Conservation (phyloP, 805 yeast species). For the Ogataea haglerorum region DNA sequence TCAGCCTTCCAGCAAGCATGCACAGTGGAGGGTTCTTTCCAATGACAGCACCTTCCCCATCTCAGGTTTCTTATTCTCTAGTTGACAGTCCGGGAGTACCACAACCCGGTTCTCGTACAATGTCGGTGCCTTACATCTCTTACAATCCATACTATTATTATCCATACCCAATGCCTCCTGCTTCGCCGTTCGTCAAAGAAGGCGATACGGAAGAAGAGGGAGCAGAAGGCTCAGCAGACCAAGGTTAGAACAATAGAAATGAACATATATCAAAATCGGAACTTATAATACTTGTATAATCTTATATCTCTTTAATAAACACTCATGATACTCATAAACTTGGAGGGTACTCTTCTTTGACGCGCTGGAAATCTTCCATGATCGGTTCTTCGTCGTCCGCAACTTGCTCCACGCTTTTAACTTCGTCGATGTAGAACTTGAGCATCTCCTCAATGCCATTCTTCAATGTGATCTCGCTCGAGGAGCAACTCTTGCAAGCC, state of each 20-base stretch:
- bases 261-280: not conserved
- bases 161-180: constrained; percentile 15
- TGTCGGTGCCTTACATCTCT: constrained; percentile 16
- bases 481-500: constrained; percentile 91
- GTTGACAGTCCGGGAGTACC: constrained; percentile 8
- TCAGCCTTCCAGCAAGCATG: constrained; percentile 11
- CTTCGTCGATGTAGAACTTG: constrained; percentile 95
- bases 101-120: constrained; percentile 10
- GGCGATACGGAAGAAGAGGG: not conserved
- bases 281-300: constrained; percentile 1
- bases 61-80: constrained; percentile 1
- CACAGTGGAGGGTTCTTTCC: constrained; percentile 5
- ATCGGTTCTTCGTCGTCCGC: constrained; percentile 67
- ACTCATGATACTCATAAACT: constrained; percentile 25
- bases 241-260: not conserved
- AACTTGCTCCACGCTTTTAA: constrained; percentile 82
- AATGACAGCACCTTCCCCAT: constrained; percentile 2
- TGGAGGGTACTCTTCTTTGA: constrained; percentile 33
- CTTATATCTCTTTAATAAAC: constrained; percentile 5
- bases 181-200: constrained; percentile 1
- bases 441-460: constrained; percentile 97
- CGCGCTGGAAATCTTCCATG: constrained; percentile 1
- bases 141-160: constrained; percentile 23
- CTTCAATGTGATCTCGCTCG: constrained; percentile 87
- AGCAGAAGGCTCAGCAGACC: not conserved